Evolutionary conservation across 306 rosid genomes (phyloP), one percentile per base, ranked within the genome.

Genomic region (Pueraria montana): DNA sequence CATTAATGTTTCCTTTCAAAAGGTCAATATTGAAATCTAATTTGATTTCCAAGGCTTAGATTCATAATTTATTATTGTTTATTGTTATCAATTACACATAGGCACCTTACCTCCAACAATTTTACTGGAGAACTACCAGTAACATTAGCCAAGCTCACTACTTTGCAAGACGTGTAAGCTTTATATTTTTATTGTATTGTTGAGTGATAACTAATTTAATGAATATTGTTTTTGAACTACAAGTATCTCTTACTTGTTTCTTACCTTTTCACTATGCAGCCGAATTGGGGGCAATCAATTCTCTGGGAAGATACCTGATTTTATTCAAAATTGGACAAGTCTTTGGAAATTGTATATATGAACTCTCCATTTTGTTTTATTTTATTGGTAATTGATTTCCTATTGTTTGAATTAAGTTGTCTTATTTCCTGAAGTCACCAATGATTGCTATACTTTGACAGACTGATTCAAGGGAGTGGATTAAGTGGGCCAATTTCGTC

Each of bases 261-360:
- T 32, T 43, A 9, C 1, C 12, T 6, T 11, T 1, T 59, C 32
- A 27, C 32, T 27, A 27, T 27, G 32, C 90, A 94, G 98, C 50
- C 92, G 88, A 77, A 53, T 91, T 32, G 45, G 87, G 6, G 97
- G 87, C 77, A 88, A 80, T 67, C 80, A 77, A 16, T 89, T 94
- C 79, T 81, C 87, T 14, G 98, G 98, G 34, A 81, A 79, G 76
- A 90, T 91, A 84, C 98, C 97, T 23, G 68, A 81, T 66, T 91
- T 90, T 59, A 90, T 94, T 42, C 85, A 70, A 80, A 88, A 68
- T 9, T 90, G 92, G 96, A 85, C 85, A 62, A 83, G 16, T 66
- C 88, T 94, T 16, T 0, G 1, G 0, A 89, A 8, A 81, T 11
- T 94, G 98, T 94, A 65, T 56, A 85, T 94, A 65, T 56, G 86